Percentiles rank a stretch among this genome's conserved stretches.
phyloP scores from a whole-genome alignment of 2,329 filamentous ascomycete species.

The Apiospora saccharicola region DNA sequence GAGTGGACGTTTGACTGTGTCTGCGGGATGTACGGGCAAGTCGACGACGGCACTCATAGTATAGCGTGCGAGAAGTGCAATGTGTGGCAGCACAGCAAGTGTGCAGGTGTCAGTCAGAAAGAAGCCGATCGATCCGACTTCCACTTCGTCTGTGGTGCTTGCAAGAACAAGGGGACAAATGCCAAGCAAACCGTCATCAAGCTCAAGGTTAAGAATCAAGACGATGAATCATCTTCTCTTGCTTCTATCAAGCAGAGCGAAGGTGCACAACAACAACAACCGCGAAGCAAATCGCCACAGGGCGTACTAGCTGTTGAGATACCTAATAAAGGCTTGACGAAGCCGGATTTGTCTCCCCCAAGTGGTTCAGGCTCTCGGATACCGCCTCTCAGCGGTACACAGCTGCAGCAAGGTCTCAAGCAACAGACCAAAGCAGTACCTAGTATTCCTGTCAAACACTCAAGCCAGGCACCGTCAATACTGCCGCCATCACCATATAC shows the following conservation, averaged over 20 bases:
- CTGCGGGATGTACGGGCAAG: conserved; percentile 88
- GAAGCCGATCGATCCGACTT: conserved; percentile 88
- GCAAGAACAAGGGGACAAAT: conserved; percentile 72
- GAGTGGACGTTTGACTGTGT: conserved; percentile 96
- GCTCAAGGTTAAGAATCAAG: conserved; percentile 54
- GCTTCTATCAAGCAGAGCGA: conserved; percentile 35
- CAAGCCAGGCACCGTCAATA: conserved; percentile 35
- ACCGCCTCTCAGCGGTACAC: conserved; percentile 25
- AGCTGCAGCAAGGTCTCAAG: conserved; percentile 31
- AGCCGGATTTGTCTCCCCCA: conserved; percentile 29
- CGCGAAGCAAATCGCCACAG: conserved; percentile 11
- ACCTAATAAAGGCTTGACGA: conserved; percentile 31
- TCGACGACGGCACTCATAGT: conserved; percentile 94
- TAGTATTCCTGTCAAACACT: conserved; percentile 39
- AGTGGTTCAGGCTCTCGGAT: conserved; percentile 18
- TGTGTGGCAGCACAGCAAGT: conserved; percentile 97
- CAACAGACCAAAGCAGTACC: conserved; percentile 30
- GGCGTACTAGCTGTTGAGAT: conserved; percentile 33
- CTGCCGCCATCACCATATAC: conserved; percentile 39
- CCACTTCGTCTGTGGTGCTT: conserved; percentile 83
- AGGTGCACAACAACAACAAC: conserved; percentile 30
- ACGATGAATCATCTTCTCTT: conserved; percentile 36
- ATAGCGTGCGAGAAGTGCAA: conserved; percentile 93
- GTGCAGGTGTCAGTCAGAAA: conserved; percentile 78
- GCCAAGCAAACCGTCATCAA: conserved; percentile 62